Base-by-base conservation (phyloP, 2,329 filamentous ascomycete species). In the Fonsecaea multimorphosa region DNA sequence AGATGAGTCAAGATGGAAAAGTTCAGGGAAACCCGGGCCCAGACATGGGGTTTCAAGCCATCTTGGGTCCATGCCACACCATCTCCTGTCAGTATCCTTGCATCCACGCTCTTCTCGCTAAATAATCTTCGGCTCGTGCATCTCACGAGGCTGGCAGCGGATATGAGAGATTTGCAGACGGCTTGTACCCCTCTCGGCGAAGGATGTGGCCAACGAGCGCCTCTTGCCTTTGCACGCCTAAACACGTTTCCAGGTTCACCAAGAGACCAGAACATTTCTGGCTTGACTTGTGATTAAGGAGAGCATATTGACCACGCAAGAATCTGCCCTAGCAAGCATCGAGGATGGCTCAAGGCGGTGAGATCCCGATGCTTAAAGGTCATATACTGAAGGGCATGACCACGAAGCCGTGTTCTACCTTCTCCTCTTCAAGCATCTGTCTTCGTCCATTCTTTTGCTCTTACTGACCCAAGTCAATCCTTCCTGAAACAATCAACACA, bases 401-500 rank as follows among this genome's bases (percentile, higher is more conserved):
- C n/a, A 19, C 6, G 3, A 14, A 19, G 22, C 22, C 32, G n/a
- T 27, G 32, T 40, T 24, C 34, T 29, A 12, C 12, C 1, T 58
- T n/a, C 24, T 46, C 24, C 49, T 19, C 58, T 19, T 22, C 11
- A 44, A 60, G 32, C 31, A 22, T 31, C 38, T n/a, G 11, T 44
- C 27, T 38, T 29, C 58, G 16, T 36, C 31, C 29, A 52, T 3
- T 51, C 46, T 9, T 44, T 38, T 52, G n/a, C 40, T 52, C 51
- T 1, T 24, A 60, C 62, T 64, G 22, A 64, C 84, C 64, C 58
- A 29, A 66, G 64, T 66, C 64, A 58, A n/a, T 66, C 64, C 19
- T 62, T 66, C 32, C 14, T 14, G 7, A 38, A 24, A n/a, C 46
- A 51, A 55, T 5, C 40, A 32, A 22, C 29, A 55, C 36, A 61